Base-by-base conservation (phyloP, 441 rosid genomes). In the Euphorbia schlechtendalii region DNA sequence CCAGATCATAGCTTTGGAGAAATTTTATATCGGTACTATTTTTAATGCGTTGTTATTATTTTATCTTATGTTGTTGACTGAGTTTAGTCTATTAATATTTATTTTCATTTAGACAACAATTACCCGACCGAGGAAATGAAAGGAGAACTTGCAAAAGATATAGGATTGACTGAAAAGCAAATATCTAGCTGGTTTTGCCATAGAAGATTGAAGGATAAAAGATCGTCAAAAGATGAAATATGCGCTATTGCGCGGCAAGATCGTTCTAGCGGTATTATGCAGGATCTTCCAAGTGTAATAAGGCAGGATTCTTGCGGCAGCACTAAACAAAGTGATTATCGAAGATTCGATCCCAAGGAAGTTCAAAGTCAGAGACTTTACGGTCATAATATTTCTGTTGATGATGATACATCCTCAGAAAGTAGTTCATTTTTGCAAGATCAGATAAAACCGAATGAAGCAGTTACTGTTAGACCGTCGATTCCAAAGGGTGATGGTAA, bases 171-270 rank as follows among this genome's bases (percentile, higher is more conserved):
- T 1, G 90, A 92, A 77, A 92, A 86, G 76, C 97, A 92, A 86
- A 81, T 92, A 71, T 85, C 96, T 22, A 85, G 96, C 59, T 92
- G 98, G 98, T 92, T 92, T 80, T 92, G 97, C 78, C 96, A 90
- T 78, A 82, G 96, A 82, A 87, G 97, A 78, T 80, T 86, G 67
- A 92, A 90, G 77, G 97, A 92, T 69, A 88, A 86, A 74, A 85
- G 79, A 68, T 74, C 71, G 56, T 72, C 70, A 41, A 88, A 74
- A 74, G 94, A 83, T 57, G 96, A 86, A 71, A 79, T 63, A 56
- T 60, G 63, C 70, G 74, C 57, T 66, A 82, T 74, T 18, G 96
- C 89, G 63, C 83, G 90, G 51, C 92, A 85, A 67, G 98, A 92
- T 76, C 81, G 84, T 30, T 87, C 93, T 5, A 87, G 91, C 59